phyloP scores from a whole-genome alignment of 805 yeast genomes.

The Alloascoidea hylecoeti region DNA sequence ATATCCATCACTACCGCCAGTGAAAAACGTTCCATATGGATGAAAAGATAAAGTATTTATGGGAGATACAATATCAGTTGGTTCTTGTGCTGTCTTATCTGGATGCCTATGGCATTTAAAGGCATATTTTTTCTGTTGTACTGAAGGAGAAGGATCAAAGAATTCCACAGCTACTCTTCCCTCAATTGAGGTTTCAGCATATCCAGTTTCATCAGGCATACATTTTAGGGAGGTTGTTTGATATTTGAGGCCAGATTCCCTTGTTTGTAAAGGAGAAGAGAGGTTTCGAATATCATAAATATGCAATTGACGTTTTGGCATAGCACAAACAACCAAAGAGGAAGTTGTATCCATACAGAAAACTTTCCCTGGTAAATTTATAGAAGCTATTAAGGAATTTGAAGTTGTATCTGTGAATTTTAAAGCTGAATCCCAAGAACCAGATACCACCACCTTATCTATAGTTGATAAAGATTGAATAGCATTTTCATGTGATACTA shows the following conservation, averaged over 20 bases:
- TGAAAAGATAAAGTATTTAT: slow-evolving; percentile 34
- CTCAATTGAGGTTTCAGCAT: slow-evolving; percentile 65
- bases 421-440: slow-evolving; percentile 48
- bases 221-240: slow-evolving; percentile 45
- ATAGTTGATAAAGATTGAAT: slow-evolving; percentile 21
- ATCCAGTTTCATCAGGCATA: slow-evolving; percentile 38
- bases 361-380: slow-evolving; percentile 31
- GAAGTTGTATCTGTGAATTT: slow-evolving; percentile 30
- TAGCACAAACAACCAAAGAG: slow-evolving; percentile 34
- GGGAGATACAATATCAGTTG: slow-evolving; percentile 31
- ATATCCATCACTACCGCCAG: slow-evolving; percentile 37
- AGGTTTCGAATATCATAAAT: slow-evolving; percentile 41
- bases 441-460: slow-evolving; percentile 28
- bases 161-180: slow-evolving; percentile 71
- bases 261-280: slow-evolving; percentile 26
- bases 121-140: slow-evolving; percentile 41
- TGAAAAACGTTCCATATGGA: slow-evolving; percentile 25
- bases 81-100: slow-evolving; percentile 10
- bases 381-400: slow-evolving; percentile 4
- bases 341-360: slow-evolving; percentile 43
- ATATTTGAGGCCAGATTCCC: slow-evolving; percentile 54
- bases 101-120: slow-evolving; percentile 66
- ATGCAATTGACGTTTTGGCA: slow-evolving; percentile 36
- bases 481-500: slow-evolving; percentile 23
- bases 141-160: slow-evolving; percentile 32